These are phyloP conservation scores for Orbilia blumenaviensis DNA, from an alignment of 2,329 filamentous ascomycete species.

Conservation along the genomic window DNA sequence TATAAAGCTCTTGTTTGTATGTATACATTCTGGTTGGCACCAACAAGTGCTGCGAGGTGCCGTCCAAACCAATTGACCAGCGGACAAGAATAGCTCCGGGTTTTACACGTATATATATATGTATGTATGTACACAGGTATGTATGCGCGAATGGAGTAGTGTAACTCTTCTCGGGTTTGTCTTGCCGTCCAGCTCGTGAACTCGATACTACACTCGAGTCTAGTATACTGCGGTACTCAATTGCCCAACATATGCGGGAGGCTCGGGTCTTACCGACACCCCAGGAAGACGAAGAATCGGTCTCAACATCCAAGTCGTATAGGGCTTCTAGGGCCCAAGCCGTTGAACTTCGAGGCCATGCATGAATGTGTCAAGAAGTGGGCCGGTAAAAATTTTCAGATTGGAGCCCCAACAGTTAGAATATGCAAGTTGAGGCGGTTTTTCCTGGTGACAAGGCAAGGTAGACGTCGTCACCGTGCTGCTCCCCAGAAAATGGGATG, in stretches of 20 bases:
- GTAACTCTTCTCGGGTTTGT: background rate
- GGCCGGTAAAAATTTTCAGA: background rate
- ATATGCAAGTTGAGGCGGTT: constrained; percentile 16
- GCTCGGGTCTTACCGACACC: background rate
- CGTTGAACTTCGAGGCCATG: background rate
- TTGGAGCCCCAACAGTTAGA: background rate
- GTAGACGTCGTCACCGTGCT: constrained; percentile 11
- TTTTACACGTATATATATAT: too few species aligned
- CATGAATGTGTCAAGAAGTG: constrained; percentile 1
- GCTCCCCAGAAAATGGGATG: constrained; percentile 33
- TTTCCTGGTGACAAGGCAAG: background rate
- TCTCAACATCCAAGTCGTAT: background rate
- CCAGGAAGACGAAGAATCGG: background rate
- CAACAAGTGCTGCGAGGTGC: background rate
- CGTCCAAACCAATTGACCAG: too few species aligned
- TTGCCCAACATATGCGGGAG: background rate
- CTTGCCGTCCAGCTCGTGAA: too few species aligned
- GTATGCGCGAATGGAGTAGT: background rate
- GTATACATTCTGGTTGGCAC: background rate
- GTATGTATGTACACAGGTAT: too few species aligned
- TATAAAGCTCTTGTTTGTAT: too few species aligned
- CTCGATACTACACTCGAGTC: too few species aligned
- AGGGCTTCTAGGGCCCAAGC: background rate
- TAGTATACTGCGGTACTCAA: background rate
- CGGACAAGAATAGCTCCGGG: background rate